Evolutionary conservation across 768 basidiomycete genomes (phyloP), one percentile per base, ranked within the genome.

Genomic region (Hygrophorus russula): DNA sequence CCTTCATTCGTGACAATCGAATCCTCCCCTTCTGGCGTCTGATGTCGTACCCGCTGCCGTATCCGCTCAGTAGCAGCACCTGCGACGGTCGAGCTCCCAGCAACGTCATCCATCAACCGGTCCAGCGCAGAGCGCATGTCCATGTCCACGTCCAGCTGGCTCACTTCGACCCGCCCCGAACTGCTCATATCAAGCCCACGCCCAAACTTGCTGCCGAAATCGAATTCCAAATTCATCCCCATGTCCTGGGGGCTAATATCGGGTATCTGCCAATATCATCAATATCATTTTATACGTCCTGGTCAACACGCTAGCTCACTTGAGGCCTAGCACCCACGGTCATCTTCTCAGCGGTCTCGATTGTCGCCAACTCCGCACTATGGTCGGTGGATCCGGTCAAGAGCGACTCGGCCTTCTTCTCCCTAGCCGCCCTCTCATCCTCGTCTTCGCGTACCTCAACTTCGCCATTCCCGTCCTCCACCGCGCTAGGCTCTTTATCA

Each of bases 111-210:
- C 75, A 85, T 80, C 24, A 85, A 64, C 35, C 79, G 64, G 54
- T 85, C 82, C 24, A 85, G 66, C 5, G 82, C 82, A 47, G 78
- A 80, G 47, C 76, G 74, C 73, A 82, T 82, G 37, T 82, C 82
- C 65, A 74, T 72, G 49, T 74, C 71, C 19, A 80, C 76, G 50
- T 77, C 71, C 19, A 76, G 17, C 18, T 18, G 7, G 31, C 35
- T 30, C 28, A 46, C 37, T n/a, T 44, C n/a, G 41, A 36, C 9
- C 44, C 31, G 51, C 43, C 29, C 46, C 47, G 43, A 58, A 52
- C 30, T 47, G 2, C 62, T 60, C 34, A 45, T 30, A n/a, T 38
- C 46, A 34, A 42, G 46, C 1, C 63, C 64, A 10, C 62, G 46
- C 32, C 68, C 68, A 46, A 73, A 71, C 45, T 63, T 69, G 53